phyloP scores from a whole-genome alignment of 208 protist species.

The Herpetomonas muscarum region DNA sequence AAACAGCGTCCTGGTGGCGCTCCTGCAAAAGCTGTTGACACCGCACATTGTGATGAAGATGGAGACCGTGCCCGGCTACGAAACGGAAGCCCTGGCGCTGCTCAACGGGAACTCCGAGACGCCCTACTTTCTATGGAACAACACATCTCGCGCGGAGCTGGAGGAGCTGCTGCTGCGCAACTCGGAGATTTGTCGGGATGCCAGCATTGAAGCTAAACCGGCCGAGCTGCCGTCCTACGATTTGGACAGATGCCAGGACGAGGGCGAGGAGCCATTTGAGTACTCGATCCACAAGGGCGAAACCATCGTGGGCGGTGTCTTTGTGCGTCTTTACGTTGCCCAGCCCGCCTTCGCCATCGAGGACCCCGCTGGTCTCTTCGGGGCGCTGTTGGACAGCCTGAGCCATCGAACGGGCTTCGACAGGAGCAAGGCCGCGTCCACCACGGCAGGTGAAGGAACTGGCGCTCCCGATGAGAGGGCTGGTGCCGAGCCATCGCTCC shows the following conservation, averaged over 20 bases:
- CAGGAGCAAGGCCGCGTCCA: background rate
- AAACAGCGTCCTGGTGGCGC: slow-evolving; percentile 24
- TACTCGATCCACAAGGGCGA: slow-evolving; percentile 70
- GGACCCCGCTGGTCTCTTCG: slow-evolving; percentile 62
- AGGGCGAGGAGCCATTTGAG: slow-evolving; percentile 27
- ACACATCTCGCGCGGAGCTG: slow-evolving; percentile 73
- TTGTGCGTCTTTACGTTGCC: slow-evolving; percentile 85
- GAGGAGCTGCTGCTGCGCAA: slow-evolving; percentile 53
- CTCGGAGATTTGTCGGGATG: slow-evolving; percentile 44
- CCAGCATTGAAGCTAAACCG: slow-evolving; percentile 26
- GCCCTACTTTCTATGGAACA: slow-evolving; percentile 89
- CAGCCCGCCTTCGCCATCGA: slow-evolving; percentile 75
- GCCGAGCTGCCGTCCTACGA: slow-evolving; percentile 15
- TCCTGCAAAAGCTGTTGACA: slow-evolving; percentile 76
- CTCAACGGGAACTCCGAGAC: slow-evolving; percentile 85
- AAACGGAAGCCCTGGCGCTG: slow-evolving; percentile 63
- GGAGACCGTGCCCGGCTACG: slow-evolving; percentile 13
- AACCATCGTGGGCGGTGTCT: slow-evolving; percentile 83
- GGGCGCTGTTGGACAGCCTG: slow-evolving; percentile 44
- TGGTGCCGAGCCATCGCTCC: no score
- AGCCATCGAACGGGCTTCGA: slow-evolving; percentile 18
- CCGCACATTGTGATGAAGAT: slow-evolving; percentile 77
- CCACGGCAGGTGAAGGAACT: background rate
- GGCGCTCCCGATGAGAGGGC: no score
- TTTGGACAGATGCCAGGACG: slow-evolving; percentile 3